phyloP scores from a whole-genome alignment of 1,284 basidiomycete genomes.

The Filobasidium uniguttulatum region DNA sequence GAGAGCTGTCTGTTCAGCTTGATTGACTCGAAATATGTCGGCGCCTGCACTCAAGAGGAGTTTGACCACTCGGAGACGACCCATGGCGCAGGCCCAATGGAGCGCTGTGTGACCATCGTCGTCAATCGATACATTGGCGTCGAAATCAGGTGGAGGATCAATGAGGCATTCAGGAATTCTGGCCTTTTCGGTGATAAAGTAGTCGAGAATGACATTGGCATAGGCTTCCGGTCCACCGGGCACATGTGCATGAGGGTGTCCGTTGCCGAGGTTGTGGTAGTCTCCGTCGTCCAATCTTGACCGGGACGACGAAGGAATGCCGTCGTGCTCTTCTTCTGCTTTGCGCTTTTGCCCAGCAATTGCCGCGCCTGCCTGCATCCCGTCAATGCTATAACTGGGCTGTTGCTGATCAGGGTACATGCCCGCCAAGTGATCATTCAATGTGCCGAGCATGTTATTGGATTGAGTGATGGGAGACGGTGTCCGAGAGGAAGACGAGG shows the following conservation, averaged over 20 bases:
- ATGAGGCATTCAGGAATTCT: constrained; percentile 82
- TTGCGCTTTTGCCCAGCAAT: constrained; percentile 12
- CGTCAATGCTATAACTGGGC: constrained; percentile 2
- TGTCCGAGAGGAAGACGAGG: constrained; percentile 14
- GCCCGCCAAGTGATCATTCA: constrained; percentile 9
- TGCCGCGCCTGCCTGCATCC: not conserved
- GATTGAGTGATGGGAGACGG: constrained; percentile 19
- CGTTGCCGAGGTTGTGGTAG: not conserved
- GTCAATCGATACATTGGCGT: constrained; percentile 93
- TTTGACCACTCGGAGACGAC: constrained; percentile 90
- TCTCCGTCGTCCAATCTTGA: constrained; percentile 18
- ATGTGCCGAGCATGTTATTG: constrained; percentile 8
- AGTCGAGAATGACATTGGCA: constrained; percentile 92
- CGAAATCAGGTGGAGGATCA: constrained; percentile 78
- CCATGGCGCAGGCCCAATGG: constrained; percentile 99
- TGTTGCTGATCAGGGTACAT: constrained; percentile 3
- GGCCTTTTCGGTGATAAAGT: constrained; percentile 95
- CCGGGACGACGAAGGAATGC: constrained; percentile 13
- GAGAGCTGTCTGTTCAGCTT: constrained; percentile 87
- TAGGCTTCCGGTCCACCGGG: constrained; percentile 44
- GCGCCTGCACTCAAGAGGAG: constrained; percentile 85
- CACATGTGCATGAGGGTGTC: constrained; percentile 1
- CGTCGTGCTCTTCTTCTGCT: constrained; percentile 18
- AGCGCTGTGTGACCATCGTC: constrained; percentile 96
- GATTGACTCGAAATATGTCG: constrained; percentile 94